Base-by-base conservation (phyloP, 2,329 filamentous ascomycete genomes). In the Neonectria punicea region DNA sequence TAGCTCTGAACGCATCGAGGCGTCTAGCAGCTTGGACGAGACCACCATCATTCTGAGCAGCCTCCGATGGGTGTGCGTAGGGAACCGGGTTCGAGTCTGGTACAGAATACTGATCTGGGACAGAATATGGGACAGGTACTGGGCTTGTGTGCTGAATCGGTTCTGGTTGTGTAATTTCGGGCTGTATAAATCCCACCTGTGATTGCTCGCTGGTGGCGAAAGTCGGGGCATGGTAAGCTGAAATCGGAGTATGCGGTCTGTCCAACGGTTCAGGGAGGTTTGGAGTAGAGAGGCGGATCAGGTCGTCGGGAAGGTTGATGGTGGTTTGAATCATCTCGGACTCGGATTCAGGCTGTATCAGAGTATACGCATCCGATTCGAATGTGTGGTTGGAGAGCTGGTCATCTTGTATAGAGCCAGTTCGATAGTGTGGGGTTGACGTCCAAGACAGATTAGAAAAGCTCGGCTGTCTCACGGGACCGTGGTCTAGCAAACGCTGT, bases 211-310 rank as follows among this genome's bases (percentile, higher is more conserved):
- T 20, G 49, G n/a, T 20, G 30, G 68, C 36, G 39, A 43, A 58
- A 41, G 61, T 39, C 4, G 69, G 69, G 9, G 65, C 30, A 43
- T 56, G 64, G 9, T 66, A 55, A 9, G 43, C 65, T 32, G 54
- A 56, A 28, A 65, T 62, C 5, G 70, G 70, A 16, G 72, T 70
- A 28, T 66, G 69, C 51, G 73, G 71, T 3, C 69, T 74, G 47
- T 73, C 68, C 34, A 74, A 60, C 30, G 71, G 71, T 36, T 70
- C 63, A 47, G 73, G 72, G 39, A 74, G 54, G 14, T 69, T 68
- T 30, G 73, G 73, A 18, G 71, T 74, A 32, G 72, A 63, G 5
- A 74, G 68, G 34, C 73, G 73, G 54, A 74, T 71, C 28, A 74
- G 51, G 28, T 73, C 70, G 53, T 73, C 59, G 2, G 70, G 61